Base-by-base conservation (phyloP, 1,139 yeast species). In the Scheffersomyces cryptocercus region DNA sequence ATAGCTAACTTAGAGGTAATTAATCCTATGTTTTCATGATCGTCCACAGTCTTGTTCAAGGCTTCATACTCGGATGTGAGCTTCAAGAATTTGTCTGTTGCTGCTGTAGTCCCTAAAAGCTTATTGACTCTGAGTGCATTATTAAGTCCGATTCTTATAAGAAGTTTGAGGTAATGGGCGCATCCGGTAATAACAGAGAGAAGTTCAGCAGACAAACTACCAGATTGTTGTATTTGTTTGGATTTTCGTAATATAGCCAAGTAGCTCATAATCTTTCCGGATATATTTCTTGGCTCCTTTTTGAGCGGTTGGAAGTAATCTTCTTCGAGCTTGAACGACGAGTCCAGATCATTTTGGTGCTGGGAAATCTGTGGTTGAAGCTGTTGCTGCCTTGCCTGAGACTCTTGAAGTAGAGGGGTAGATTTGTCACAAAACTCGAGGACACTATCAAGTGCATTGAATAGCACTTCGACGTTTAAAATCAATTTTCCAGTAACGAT, bases 241-340 rank as follows among this genome's bases (percentile, higher is more conserved):
- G 84, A 68, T 55, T 84, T 85, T 52, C 91, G 67, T 41, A 86
- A 65, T n/a, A 85, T 75, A 1, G 89, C 88, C 50, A 86, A 68
- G 60, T 85, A 86, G 42, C 86, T 81, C 90, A 86, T 84, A 6
- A 86, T 73, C 55, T 85, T 85, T 1, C 90, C 87, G 0, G 89
- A 87, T 38, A 95, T 76, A 45, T 88, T 88, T 58, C 96, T 79
- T n/a, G 99, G 97, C 56, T 89, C 96, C 52, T 88, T 87, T 39
- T 80, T 65, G 38, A 73, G 59, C 3, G 55, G 55, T 46, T 68
- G 76, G 48, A 70, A 70, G 40, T 52, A 53, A 26, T 51, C 55
- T 12, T 45, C 43, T 15, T 46, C 51, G 12, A 44, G 28, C 7
- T 28, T 41, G 8, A 36, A 28, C 7, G 51, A 45, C 6, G 50